Conservation (phyloP, 2,329 filamentous ascomycete genomes). For the Arthrobotrys entomopaga region DNA sequence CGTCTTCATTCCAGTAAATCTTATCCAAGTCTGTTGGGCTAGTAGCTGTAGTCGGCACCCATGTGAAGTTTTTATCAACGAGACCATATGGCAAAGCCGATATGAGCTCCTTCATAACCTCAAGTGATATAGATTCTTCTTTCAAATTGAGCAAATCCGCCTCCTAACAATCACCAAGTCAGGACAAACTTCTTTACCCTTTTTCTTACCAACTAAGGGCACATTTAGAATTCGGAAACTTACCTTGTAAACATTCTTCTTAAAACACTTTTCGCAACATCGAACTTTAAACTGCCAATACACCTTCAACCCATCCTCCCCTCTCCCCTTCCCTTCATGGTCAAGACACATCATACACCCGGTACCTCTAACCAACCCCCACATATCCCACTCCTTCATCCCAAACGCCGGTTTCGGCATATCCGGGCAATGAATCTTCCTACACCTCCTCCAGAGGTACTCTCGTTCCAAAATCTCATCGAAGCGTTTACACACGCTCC, state of each 20-base stretch:
- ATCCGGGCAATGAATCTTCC: conserved; percentile 65
- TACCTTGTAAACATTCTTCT: conserved; percentile 73
- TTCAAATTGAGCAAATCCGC: conserved; percentile 69
- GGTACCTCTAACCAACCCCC: conserved; percentile 72
- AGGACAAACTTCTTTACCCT: background rate
- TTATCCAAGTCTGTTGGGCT: conserved; percentile 71
- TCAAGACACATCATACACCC: conserved; percentile 76
- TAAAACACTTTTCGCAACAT: conserved; percentile 74
- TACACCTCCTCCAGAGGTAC: conserved; percentile 56
- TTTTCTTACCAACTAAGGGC: no score
- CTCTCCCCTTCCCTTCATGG: conserved; percentile 58
- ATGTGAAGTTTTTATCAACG: conserved; percentile 56
- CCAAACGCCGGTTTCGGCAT: conserved; percentile 75
- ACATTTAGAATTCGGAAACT: conserved; percentile 59
- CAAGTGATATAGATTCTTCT: conserved; percentile 73
- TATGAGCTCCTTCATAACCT: conserved; percentile 71
- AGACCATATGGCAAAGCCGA: conserved; percentile 77
- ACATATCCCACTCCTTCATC: conserved; percentile 79
- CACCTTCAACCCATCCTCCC: conserved; percentile 49
- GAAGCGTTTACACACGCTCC: conserved; percentile 54
- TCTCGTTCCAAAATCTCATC: conserved; percentile 54
- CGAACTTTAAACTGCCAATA: conserved; percentile 76
- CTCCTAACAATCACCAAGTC: conserved; percentile 56
- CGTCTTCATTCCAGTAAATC: conserved; percentile 72
- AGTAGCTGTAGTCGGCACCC: conserved; percentile 60